phyloP scores from a whole-genome alignment of 495 filamentous ascomycete genomes.

The Arthonia radiata region DNA sequence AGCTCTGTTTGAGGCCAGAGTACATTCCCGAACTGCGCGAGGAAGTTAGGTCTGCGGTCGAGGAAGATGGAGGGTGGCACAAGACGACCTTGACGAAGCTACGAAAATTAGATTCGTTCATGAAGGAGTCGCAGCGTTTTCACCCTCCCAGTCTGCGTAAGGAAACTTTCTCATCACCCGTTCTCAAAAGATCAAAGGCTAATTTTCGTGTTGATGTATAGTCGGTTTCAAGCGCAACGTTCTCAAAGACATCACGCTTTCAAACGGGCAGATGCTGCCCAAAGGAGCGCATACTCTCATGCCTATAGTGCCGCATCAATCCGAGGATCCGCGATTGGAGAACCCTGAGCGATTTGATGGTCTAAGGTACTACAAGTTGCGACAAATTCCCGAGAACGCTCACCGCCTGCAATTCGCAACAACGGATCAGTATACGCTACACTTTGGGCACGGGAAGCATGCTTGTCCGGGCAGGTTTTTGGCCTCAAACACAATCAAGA shows the following conservation, averaged over 20 bases:
- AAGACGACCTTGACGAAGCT: conserved; percentile 24
- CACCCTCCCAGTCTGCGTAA: too few relatives aligned
- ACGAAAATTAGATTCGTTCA: conserved; percentile 29
- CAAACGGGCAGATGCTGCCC: conserved; percentile 24
- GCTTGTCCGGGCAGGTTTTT: conserved; percentile 8
- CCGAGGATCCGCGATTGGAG: too few relatives aligned
- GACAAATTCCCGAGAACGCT: conserved; percentile 12
- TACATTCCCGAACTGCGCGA: conserved; percentile 14
- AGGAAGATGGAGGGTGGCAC: conserved; percentile 16
- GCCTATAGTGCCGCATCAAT: too few relatives aligned
- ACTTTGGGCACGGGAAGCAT: conserved; percentile 24
- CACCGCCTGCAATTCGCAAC: conserved; percentile 19
- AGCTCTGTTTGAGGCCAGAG: conserved; percentile 23
- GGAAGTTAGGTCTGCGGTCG: conserved; percentile 12
- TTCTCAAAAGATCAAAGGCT: too few relatives aligned
- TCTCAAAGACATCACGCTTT: conserved; percentile 11
- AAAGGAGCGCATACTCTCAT: too few relatives aligned
- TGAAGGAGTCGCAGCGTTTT: conserved; percentile 24
- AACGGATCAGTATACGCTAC: conserved; percentile 18
- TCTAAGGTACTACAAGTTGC: conserved; percentile 23
- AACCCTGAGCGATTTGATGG: conserved; percentile 25
- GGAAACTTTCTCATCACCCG: too few relatives aligned
- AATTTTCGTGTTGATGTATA: too few relatives aligned
- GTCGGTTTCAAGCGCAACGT: too few relatives aligned
- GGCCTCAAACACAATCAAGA: conserved; percentile 11